Base-by-base conservation (phyloP, 1,139 yeast species). In the Wickerhamiella pararugosa region DNA sequence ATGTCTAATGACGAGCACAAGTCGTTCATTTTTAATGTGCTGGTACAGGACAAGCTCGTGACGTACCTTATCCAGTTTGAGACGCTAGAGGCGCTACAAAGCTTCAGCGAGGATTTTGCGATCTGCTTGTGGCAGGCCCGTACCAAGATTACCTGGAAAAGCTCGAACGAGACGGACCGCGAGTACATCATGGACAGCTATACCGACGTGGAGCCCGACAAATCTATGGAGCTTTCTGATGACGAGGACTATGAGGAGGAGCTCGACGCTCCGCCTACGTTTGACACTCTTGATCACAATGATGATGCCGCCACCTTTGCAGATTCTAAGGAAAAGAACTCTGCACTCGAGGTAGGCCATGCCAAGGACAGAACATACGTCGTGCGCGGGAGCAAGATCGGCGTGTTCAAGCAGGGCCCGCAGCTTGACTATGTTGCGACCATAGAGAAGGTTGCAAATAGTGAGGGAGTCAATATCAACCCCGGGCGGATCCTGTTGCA, bases 401-500 rank as follows among this genome's bases (percentile, higher is more conserved):
- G 95, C 25, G 87, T 86, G 5, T 83, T 83, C 62, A 76, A 70
- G 53, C 72, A 76, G 27, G 69, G 69, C 29, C 70, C 70, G 41
- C 68, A 63, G 21, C 61, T 84, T 37, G 71, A 75, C 45, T 84
- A 71, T 52, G 64, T 71, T 31, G 75, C 93, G 1, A 72, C 93
- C 0, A 80, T 84, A 47, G 71, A 71, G 37, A 69, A 75, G 49
- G 59, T 84, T 30, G 58, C 70, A n/a, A 68, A 69, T 40, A 59
- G 73, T 10, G 58, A 66, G 8, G 82, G 84, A n/a, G 64, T 67
- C 34, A 53, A 58, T 7, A 64, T 84, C 41, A 64, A 61, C 7
- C 94, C 94, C 1, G 56, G 65, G 28, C 75, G 76, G 51, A 69
- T 81, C 53, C 73, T 83, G 83, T 65, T 84, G 40, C 93, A 83